Percentiles rank a stretch among this genome's conserved stretches.
Conservation (phyloP, 345 rosid species). For the Moricandia moricandioides region DNA sequence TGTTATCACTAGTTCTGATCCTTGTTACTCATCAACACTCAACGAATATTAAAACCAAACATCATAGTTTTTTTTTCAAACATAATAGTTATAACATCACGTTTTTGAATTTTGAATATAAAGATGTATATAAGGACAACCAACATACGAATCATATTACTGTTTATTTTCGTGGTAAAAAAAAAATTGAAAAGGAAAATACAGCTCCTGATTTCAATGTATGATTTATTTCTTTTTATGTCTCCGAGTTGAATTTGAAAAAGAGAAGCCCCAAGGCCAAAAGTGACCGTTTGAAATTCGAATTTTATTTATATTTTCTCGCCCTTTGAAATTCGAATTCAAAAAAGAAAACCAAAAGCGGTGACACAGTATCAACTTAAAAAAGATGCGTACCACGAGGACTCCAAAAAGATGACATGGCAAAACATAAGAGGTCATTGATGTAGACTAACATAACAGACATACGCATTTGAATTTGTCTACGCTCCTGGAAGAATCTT, state of each 20-base stretch:
- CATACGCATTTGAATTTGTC: neutral
- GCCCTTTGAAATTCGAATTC: slow-evolving; percentile 40
- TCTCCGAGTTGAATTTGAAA: neutral
- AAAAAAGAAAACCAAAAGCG: slow-evolving; percentile 12
- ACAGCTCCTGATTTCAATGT: slow-evolving; percentile 29
- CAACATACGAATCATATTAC: neutral
- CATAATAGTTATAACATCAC: too few species aligned
- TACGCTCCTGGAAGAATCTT: slow-evolving; percentile 29
- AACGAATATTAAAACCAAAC: too few species aligned
- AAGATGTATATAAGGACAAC: neutral
- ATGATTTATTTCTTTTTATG: neutral
- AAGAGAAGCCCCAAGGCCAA: neutral
- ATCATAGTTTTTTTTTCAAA: too few species aligned
- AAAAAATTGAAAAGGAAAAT: neutral
- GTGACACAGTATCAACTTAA: slow-evolving; percentile 7
- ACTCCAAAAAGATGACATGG: neutral
- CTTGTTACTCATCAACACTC: too few species aligned
- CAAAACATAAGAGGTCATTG: neutral
- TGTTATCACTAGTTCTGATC: neutral
- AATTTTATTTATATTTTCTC: slow-evolving; percentile 7
- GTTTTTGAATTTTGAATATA: neutral
- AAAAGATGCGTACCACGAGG: neutral
- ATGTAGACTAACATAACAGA: neutral
- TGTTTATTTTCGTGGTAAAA: neutral
- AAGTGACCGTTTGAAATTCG: slow-evolving; percentile 42